Evolutionary conservation across 805 yeast species (phyloP), one percentile per base, ranked within the genome.

Genomic region (Zygosaccharomyces siamensis): DNA sequence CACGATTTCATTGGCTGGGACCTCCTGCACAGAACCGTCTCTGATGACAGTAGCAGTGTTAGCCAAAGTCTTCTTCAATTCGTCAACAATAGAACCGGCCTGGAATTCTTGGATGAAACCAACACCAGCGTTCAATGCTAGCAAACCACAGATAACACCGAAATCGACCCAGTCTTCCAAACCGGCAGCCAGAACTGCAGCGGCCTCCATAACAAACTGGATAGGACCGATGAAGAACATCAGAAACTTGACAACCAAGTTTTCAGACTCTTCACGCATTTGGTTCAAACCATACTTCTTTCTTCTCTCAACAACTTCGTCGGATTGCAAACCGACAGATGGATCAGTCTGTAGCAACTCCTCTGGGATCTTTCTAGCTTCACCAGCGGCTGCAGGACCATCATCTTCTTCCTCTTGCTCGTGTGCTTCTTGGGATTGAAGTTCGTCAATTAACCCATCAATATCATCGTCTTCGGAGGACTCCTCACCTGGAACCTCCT

Each of bases 81-180:
- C 97, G 50, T 89, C 96, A 61, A 89, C 97, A 79, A 89, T 89
- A 55, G 96, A 89, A 78, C 97, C 97, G 59, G 97, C 97, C 76
- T 89, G 96, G 85, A 76, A 90, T 75, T 89, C 97, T 78, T 89
- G 97, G 62, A 88, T 78, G 83, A 89, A 89, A 81, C 97, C 97
- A 71, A 89, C 97, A 64, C 76, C 74, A 57, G 97, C 97, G 75
- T 89, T 89, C 70, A 89, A 81, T 72, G 83, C 62, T 63, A 89
- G 78, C 63, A 89, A 75, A 74, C 85, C 97, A 73, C 87, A 82
- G 70, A 89, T 89, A 71, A 89, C 97, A 82, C 97, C 97, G 78
- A 89, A 89, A 81, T 89, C 97, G 68, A 89, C 96, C 97, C 97
- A 89, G 77, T 90, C 97, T 76, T 88, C 88, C 64, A 88, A 79